phyloP scores from a whole-genome alignment of 2,329 filamentous ascomycete species.

The Corinectria fuckeliana region DNA sequence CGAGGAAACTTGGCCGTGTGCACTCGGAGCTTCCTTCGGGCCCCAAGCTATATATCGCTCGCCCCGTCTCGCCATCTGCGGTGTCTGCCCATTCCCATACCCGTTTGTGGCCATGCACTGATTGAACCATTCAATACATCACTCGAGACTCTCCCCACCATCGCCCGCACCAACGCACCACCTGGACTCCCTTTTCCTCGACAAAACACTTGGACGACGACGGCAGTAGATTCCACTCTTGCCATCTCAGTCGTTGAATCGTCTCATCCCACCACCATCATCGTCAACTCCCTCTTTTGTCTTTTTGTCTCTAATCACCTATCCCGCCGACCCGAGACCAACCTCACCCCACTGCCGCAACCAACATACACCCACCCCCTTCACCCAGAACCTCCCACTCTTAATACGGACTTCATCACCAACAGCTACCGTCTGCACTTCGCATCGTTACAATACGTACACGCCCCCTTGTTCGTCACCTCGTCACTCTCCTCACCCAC shows the following conservation, averaged over 20 bases:
- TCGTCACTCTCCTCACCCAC: conserved; percentile 17
- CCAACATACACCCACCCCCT: conserved; percentile 13
- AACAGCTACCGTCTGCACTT: not conserved
- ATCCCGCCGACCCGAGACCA: conserved; percentile 18
- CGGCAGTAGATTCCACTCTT: conserved; percentile 12
- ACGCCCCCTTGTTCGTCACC: conserved; percentile 16
- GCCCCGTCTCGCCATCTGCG: conserved; percentile 40
- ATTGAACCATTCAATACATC: conserved; percentile 31
- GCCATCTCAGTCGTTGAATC: conserved; percentile 6
- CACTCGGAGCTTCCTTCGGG: not conserved
- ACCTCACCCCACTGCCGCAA: not conserved
- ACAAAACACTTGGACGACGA: not conserved
- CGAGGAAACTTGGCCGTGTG: not conserved
- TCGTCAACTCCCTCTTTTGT: not conserved
- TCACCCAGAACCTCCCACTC: not conserved
- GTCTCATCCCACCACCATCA: conserved; percentile 23
- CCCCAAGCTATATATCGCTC: conserved; percentile 40
- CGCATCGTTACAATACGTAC: not conserved
- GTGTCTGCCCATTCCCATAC: conserved; percentile 33
- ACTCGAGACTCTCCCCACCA: conserved; percentile 36
- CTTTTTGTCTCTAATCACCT: not conserved
- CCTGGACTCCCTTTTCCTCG: conserved; percentile 14
- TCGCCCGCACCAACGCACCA: conserved; percentile 29
- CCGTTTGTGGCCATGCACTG: conserved; percentile 30
- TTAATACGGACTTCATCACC: not conserved